phyloP scores from a whole-genome alignment of 805 yeast species.

The Candida taoyuanica region DNA sequence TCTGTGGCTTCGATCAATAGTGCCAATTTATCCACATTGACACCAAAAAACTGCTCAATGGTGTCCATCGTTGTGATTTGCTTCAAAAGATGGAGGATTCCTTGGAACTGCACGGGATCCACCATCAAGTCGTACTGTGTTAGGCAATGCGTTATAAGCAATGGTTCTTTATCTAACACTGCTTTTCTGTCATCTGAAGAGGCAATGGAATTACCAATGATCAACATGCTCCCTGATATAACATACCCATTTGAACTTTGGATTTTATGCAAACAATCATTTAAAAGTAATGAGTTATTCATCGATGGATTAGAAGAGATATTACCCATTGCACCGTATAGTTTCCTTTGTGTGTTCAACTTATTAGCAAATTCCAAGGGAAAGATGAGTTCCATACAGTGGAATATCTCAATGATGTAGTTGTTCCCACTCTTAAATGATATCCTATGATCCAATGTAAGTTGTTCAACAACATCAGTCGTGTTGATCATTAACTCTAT shows the following conservation, averaged over 20 bases:
- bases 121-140: slow-evolving; percentile 17
- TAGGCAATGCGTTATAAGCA: slow-evolving; percentile 11
- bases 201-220: slow-evolving; percentile 25
- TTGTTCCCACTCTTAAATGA: slow-evolving; percentile 15
- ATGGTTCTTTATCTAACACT: slow-evolving; percentile 13
- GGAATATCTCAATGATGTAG: too few species aligned
- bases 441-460: slow-evolving; percentile 18
- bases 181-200: slow-evolving; percentile 14
- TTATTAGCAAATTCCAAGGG: slow-evolving; percentile 20
- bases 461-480: slow-evolving; percentile 17
- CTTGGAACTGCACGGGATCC: slow-evolving; percentile 27
- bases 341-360: slow-evolving; percentile 18
- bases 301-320: slow-evolving; percentile 24
- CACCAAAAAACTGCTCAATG: slow-evolving; percentile 8
- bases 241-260: slow-evolving; percentile 21
- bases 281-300: slow-evolving; percentile 11
- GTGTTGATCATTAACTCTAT: slow-evolving; percentile 17
- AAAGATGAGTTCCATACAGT: slow-evolving; percentile 6
- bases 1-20: slow-evolving; percentile 21
- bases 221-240: slow-evolving; percentile 17
- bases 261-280: not conserved
- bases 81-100: slow-evolving; percentile 23
- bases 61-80: slow-evolving; percentile 14
- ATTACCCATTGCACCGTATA: slow-evolving; percentile 25
- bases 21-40: slow-evolving; percentile 5